These are phyloP conservation scores for Nakaseomyces glabratus DNA, from an alignment of 1,139 yeast genomes.

Conservation along the genomic window DNA sequence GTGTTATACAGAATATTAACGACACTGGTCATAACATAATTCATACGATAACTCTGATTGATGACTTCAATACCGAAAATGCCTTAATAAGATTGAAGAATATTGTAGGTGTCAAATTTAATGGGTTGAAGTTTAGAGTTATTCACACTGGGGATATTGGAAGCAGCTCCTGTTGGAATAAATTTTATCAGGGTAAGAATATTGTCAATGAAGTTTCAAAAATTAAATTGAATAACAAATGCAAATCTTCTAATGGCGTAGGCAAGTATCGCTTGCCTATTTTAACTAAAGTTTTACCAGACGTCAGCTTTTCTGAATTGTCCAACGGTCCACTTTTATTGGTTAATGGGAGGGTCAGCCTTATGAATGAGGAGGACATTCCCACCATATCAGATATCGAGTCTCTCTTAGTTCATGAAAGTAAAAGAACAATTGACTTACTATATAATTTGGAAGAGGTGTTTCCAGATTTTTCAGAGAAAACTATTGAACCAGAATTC, in stretches of 20 bases:
- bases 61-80: conserved; percentile 20
- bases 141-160: conserved; percentile 21
- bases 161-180: conserved; percentile 9
- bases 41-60: conserved; percentile 28
- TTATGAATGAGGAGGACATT: conserved; percentile 21
- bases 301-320: conserved; percentile 14
- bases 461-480: conserved; percentile 13
- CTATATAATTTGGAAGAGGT: conserved; percentile 31
- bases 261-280: background rate
- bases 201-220: background rate
- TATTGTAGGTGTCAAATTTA: conserved; percentile 16
- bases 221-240: conserved; percentile 5
- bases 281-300: conserved; percentile 23
- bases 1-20: conserved; percentile 14
- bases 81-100: conserved; percentile 19
- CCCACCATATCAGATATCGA: conserved; percentile 35
- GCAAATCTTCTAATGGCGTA: conserved; percentile 2
- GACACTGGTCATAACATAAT: conserved; percentile 16
- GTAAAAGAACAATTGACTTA: conserved; percentile 42
- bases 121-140: conserved; percentile 26
- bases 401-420: conserved; percentile 45
- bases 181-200: conserved; percentile 2
- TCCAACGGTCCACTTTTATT: conserved; percentile 17
- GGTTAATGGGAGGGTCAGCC: conserved; percentile 29
- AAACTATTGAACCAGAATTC: conserved; percentile 27